Evolutionary conservation across 306 rosid species (phyloP).

Genomic region (Parietaria judaica): DNA sequence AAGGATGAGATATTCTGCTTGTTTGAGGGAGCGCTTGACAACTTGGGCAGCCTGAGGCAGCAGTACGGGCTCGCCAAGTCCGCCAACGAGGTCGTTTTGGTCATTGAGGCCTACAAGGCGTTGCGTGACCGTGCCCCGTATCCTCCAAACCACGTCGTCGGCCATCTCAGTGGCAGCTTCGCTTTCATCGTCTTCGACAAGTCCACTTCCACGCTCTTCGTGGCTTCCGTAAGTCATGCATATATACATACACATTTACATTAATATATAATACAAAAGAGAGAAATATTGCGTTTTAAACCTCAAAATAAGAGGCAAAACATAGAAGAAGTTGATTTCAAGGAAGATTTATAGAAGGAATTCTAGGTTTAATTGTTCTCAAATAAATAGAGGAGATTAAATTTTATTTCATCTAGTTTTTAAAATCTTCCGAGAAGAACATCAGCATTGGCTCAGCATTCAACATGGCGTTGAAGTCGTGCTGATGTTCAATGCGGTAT

Average conservation of each 20-base stretch:
- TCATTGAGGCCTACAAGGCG: slow-evolving; percentile 92
- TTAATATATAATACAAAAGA: not conserved
- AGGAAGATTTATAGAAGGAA: too few species aligned
- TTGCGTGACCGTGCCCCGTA: slow-evolving; percentile 90
- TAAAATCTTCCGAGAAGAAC: too few species aligned
- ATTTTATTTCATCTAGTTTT: too few species aligned
- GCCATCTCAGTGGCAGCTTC: slow-evolving; percentile 70
- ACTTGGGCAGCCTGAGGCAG: slow-evolving; percentile 78
- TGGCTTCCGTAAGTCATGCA: slow-evolving; percentile 58
- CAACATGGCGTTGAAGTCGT: too few species aligned
- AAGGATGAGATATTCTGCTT: slow-evolving; percentile 89
- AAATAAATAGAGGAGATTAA: too few species aligned
- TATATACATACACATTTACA: not conserved
- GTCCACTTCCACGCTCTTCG: slow-evolving; percentile 76
- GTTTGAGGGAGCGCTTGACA: slow-evolving; percentile 83
- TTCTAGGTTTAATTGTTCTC: too few species aligned
- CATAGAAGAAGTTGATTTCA: too few species aligned
- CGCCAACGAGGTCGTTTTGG: slow-evolving; percentile 64
- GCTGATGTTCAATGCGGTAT: too few species aligned
- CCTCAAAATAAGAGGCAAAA: too few species aligned
- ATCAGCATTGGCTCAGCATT: too few species aligned
- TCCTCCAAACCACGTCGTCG: slow-evolving; percentile 87
- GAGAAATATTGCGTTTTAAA: too few species aligned
- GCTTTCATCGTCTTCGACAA: slow-evolving; percentile 84
- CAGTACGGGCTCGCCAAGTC: slow-evolving; percentile 80